phyloP scores from a whole-genome alignment of 257 asterid genomes.

The Forsythia viridissima region DNA sequence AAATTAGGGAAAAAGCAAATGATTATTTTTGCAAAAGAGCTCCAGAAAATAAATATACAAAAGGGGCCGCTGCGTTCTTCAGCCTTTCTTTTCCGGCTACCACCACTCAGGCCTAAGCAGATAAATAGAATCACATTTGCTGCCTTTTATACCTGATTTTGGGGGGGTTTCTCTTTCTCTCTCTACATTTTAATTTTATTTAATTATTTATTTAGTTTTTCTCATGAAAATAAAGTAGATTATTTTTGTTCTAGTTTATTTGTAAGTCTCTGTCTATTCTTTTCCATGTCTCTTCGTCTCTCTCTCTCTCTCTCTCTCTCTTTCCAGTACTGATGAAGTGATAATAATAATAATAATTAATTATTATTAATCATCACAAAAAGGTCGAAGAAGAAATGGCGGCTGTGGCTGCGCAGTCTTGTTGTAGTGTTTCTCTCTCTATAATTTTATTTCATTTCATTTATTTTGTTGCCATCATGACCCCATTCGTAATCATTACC shows the following conservation, averaged over 20 bases:
- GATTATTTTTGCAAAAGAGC: slow-evolving; percentile 17
- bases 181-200: not conserved
- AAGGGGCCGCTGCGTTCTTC: slow-evolving; percentile 1
- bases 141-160: slow-evolving; percentile 44
- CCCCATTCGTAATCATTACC: slow-evolving; percentile 50
- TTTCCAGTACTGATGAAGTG: slow-evolving; percentile 3
- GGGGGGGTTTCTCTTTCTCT: slow-evolving; percentile 21
- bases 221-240: not conserved
- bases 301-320: slow-evolving; percentile 26
- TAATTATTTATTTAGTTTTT: too few relatives aligned
- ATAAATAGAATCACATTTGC: slow-evolving; percentile 10
- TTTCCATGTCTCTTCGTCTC: slow-evolving; percentile 32
- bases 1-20: slow-evolving; percentile 14
- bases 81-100: not conserved
- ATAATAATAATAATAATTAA: slow-evolving; percentile 23
- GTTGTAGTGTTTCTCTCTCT: slow-evolving; percentile 18
- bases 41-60: slow-evolving; percentile 2
- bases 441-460: not conserved
- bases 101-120: not conserved
- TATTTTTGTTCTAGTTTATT: slow-evolving; percentile 5
- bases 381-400: slow-evolving; percentile 47
- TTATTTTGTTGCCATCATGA: slow-evolving; percentile 37
- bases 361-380: slow-evolving; percentile 28
- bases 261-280: slow-evolving; percentile 34
- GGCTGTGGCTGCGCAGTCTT: slow-evolving; percentile 74